Conservation (phyloP, 2,329 filamentous ascomycete species). For the Fragosphaeria purpurea region DNA sequence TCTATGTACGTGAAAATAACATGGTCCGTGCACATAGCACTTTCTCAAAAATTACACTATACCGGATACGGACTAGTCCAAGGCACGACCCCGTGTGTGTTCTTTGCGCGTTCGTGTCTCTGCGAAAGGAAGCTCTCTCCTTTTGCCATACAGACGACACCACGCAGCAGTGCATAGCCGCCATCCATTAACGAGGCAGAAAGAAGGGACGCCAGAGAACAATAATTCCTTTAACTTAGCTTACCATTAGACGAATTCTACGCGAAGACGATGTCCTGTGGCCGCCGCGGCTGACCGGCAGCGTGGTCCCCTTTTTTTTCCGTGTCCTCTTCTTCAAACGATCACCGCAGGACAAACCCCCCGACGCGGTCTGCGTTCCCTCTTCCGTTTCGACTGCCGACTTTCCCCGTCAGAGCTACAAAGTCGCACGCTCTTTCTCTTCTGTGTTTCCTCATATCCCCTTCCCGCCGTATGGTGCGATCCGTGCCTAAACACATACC, state of each 20-base stretch:
- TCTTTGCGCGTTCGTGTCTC: slow-evolving; percentile 8
- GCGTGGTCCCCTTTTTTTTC: not conserved
- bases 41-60: not conserved
- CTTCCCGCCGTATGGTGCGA: not conserved
- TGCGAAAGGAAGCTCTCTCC: not conserved
- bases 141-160: not conserved
- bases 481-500: not conserved
- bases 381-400: too few species aligned
- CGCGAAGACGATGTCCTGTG: slow-evolving; percentile 7
- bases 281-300: slow-evolving; percentile 9
- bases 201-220: too few species aligned
- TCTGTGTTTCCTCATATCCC: not conserved
- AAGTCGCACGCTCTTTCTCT: not conserved
- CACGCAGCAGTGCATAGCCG: not conserved
- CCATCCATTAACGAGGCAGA: too few species aligned
- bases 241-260: too few species aligned
- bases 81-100: slow-evolving; percentile 8
- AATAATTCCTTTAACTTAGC: too few species aligned
- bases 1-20: too few species aligned
- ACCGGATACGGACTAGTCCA: not conserved
- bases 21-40: slow-evolving; percentile 1
- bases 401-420: too few species aligned
- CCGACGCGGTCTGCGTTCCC: too few species aligned
- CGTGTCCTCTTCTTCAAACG: not conserved
- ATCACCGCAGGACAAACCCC: too few species aligned